Evolutionary conservation across 495 filamentous ascomycete genomes (phyloP), one percentile per base, ranked within the genome.

Genomic region (Penicillium antarcticum): DNA sequence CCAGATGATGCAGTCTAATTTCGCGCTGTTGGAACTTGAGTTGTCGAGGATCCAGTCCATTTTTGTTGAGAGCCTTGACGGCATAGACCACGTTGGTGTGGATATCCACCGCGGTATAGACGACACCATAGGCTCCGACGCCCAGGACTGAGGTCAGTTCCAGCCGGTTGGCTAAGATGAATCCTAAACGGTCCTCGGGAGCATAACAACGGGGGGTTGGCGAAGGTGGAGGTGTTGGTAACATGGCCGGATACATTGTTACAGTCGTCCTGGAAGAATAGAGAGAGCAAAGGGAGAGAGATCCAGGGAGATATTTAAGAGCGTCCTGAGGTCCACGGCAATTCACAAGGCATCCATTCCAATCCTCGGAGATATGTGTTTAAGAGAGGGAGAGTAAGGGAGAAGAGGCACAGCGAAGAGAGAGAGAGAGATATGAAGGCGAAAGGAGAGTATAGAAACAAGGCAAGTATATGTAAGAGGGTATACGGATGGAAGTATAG

Each of bases 21-120:
- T 99, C 94, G 42, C 91, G 77, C 63, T 88, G 87, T 71, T 97
- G 94, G 76, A 95, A 99, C 59, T 84, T 83, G 54, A 84, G 77
- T 65, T 97, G 92, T 55, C 95, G 80, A 54, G 80, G 79, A 72
- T 97, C 92, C 77, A 97, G 74, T 40, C 89, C 91, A 48, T 82
- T 76, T 72, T 97, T 97, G 83, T 89, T 92, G 68, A 99, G 80
- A 33, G 91, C 91, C 75, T 99, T 99, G 65, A 99, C 92, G 46
- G 94, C 95, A 75, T 95, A 99, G 50, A 81, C 83, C 31, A 83
- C 79, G 60, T 86, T 80, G 51, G 88, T 92, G 58, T 87, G 84
- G 45, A 91, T 83, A 74, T 97, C 92, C 71, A 92, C 75, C 57
- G 94, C 94, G 32, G 87, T 88, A 73, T 98, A 97, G 12, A 98